Percentiles rank a stretch among this genome's conserved stretches.
These are phyloP conservation scores for Syncephalastrum racemosum DNA, from an alignment of 371 early-diverging fungal genomes.

Conservation along the genomic window DNA sequence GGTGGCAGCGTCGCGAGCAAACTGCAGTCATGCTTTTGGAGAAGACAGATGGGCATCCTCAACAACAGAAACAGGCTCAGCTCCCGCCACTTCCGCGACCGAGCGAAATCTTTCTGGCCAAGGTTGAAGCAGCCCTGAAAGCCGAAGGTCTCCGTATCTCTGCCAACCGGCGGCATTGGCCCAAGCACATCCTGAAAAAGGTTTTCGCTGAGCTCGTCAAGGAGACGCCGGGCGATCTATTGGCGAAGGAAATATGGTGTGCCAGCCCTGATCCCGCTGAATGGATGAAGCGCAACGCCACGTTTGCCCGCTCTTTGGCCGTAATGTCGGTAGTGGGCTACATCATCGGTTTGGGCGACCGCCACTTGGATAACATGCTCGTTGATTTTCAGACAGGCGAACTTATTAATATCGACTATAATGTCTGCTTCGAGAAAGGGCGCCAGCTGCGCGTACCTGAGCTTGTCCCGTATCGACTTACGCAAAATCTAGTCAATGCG, in stretches of 20 bases:
- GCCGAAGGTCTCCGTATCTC: slow-evolving; percentile 49
- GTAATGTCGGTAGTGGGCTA: slow-evolving; percentile 94
- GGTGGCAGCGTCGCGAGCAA: slow-evolving; percentile 60
- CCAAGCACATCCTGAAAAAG: slow-evolving; percentile 56
- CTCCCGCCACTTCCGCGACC: slow-evolving; percentile 25
- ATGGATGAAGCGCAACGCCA: slow-evolving; percentile 75
- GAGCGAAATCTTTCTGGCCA: slow-evolving; percentile 45
- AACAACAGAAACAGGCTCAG: slow-evolving; percentile 22
- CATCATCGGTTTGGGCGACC: slow-evolving; percentile 98
- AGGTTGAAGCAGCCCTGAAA: slow-evolving; percentile 44
- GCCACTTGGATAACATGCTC: slow-evolving; percentile 97
- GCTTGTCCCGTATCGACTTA: slow-evolving; percentile 95
- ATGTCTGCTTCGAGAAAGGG: slow-evolving; percentile 97
- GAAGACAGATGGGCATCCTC: slow-evolving; percentile 1
- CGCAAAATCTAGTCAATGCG: slow-evolving; percentile 80
- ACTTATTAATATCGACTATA: slow-evolving; percentile 97
- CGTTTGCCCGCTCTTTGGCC: slow-evolving; percentile 89
- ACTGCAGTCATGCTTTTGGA: slow-evolving; percentile 33
- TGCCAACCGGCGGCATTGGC: slow-evolving; percentile 65
- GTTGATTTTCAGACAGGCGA: slow-evolving; percentile 86
- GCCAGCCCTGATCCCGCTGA: slow-evolving; percentile 54
- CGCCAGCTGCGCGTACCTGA: slow-evolving; percentile 89
- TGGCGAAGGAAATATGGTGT: slow-evolving; percentile 59
- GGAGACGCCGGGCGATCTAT: slow-evolving; percentile 69
- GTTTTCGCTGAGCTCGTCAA: slow-evolving; percentile 59